These are phyloP conservation scores for Mortierella antarctica DNA, from an alignment of 192 early-diverging fungal species.

Conservation along the genomic window DNA sequence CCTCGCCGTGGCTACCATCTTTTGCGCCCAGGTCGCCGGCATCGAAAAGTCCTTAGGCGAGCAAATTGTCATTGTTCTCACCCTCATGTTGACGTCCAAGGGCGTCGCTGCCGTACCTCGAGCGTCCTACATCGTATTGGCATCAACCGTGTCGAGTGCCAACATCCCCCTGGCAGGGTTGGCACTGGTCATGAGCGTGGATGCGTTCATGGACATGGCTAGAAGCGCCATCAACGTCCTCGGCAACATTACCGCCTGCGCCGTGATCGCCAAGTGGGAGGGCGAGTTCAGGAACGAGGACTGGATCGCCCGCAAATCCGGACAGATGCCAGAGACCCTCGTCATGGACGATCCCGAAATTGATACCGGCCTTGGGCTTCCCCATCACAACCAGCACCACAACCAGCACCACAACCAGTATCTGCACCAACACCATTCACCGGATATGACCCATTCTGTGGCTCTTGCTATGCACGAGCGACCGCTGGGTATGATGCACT, in stretches of 20 bases:
- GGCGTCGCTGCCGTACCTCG: slow-evolving; percentile 68
- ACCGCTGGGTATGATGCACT: not conserved
- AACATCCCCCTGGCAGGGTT: slow-evolving; percentile 66
- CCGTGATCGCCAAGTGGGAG: slow-evolving; percentile 74
- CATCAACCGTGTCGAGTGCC: slow-evolving; percentile 60
- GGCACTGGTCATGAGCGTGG: slow-evolving; percentile 70
- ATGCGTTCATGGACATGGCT: slow-evolving; percentile 81
- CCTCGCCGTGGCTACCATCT: slow-evolving; percentile 69
- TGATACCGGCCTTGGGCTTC: not conserved
- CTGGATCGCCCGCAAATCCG: slow-evolving; percentile 29
- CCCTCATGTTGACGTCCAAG: slow-evolving; percentile 75
- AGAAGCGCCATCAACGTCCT: slow-evolving; percentile 72
- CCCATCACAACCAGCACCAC: not conserved
- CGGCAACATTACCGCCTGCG: slow-evolving; percentile 73
- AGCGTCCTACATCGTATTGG: slow-evolving; percentile 68
- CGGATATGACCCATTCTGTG: not conserved
- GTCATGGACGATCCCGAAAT: slow-evolving; percentile 26
- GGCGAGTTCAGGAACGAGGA: slow-evolving; percentile 67
- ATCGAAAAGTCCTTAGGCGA: slow-evolving; percentile 60
- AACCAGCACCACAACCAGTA: not conserved
- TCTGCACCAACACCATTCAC: not conserved
- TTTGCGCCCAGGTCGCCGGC: slow-evolving; percentile 70
- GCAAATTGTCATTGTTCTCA: slow-evolving; percentile 71
- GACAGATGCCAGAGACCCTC: slow-evolving; percentile 19
- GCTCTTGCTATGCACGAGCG: not conserved